Percentiles rank a stretch among this genome's conserved stretches.
These are phyloP conservation scores for Ciborinia camelliae DNA, from an alignment of 2,329 filamentous ascomycete genomes.

Conservation along the genomic window DNA sequence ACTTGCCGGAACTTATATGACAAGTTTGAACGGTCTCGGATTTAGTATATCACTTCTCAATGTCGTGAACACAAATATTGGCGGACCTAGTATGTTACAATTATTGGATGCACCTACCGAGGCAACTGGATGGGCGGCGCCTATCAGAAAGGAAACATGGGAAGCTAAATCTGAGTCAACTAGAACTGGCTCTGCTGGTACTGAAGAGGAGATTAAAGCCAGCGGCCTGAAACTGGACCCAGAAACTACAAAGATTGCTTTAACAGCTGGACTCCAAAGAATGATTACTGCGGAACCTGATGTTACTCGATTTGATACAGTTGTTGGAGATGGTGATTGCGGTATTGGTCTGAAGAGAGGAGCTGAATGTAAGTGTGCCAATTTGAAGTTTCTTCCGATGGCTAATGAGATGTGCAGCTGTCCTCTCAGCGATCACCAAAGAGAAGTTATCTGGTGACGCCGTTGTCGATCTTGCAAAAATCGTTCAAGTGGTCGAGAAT, in stretches of 20 bases:
- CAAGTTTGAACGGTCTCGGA: slow-evolving; percentile 66
- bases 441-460: slow-evolving; percentile 52
- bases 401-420: slow-evolving; percentile 36
- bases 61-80: slow-evolving; percentile 50
- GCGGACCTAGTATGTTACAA: slow-evolving; percentile 53
- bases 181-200: slow-evolving; percentile 27
- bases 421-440: slow-evolving; percentile 44
- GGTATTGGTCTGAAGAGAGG: slow-evolving; percentile 66
- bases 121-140: slow-evolving; percentile 63
- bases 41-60: slow-evolving; percentile 68
- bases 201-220: slow-evolving; percentile 37
- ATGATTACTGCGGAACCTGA: slow-evolving; percentile 62
- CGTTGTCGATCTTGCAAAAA: slow-evolving; percentile 56
- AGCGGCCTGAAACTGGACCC: slow-evolving; percentile 36
- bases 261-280: slow-evolving; percentile 53
- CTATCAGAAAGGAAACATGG: slow-evolving; percentile 58
- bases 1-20: slow-evolving; percentile 67
- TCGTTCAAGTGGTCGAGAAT: slow-evolving; percentile 62
- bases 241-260: slow-evolving; percentile 47
- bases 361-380: slow-evolving; percentile 48
- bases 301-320: slow-evolving; percentile 65
- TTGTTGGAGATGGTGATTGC: slow-evolving; percentile 71
- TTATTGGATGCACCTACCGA: slow-evolving; percentile 66
- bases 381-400: not conserved
- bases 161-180: slow-evolving; percentile 43